Evolutionary conservation across 2,329 filamentous ascomycete species (phyloP).

Genomic region (Fusarium scirpi): DNA sequence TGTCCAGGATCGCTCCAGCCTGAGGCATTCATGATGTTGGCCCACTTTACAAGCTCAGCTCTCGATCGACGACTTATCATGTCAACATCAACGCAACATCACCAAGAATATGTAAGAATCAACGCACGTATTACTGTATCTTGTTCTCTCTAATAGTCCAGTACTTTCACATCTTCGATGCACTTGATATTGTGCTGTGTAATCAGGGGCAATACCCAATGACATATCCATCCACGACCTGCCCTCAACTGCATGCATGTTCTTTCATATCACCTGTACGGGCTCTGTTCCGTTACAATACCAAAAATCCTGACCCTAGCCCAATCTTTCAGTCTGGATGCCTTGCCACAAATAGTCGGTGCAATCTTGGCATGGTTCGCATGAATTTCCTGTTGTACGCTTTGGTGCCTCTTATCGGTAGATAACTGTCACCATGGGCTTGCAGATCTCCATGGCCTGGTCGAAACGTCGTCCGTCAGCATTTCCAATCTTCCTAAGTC

Average conservation of each 20-base stretch:
- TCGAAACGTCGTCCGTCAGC: slow-evolving; percentile 26
- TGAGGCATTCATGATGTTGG: slow-evolving; percentile 32
- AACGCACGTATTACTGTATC: not conserved
- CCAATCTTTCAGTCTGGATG: not conserved
- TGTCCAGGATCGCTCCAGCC: slow-evolving; percentile 10
- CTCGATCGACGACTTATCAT: slow-evolving; percentile 8
- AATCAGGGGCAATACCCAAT: not conserved
- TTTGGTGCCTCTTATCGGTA: not conserved
- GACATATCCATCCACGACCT: not conserved
- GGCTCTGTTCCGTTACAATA: not conserved
- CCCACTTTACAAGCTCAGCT: slow-evolving; percentile 20
- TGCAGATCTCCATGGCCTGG: slow-evolving; percentile 6
- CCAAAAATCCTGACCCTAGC: not conserved
- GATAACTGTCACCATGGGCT: slow-evolving; percentile 11
- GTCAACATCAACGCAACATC: slow-evolving; percentile 3
- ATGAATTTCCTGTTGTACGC: not conserved
- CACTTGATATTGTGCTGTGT: not conserved
- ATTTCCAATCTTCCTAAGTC: slow-evolving; percentile 29
- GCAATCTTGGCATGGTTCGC: not conserved
- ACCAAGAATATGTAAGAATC: not conserved
- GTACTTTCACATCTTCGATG: not conserved
- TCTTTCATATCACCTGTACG: not conserved
- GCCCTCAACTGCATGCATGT: not conserved
- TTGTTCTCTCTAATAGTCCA: not conserved
- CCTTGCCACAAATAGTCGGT: not conserved